A percentile compares a stretch with the other conserved stretches of the same genome.
Conservation (phyloP, 2,329 filamentous ascomycete species). For the Neofusicoccum ribis region DNA sequence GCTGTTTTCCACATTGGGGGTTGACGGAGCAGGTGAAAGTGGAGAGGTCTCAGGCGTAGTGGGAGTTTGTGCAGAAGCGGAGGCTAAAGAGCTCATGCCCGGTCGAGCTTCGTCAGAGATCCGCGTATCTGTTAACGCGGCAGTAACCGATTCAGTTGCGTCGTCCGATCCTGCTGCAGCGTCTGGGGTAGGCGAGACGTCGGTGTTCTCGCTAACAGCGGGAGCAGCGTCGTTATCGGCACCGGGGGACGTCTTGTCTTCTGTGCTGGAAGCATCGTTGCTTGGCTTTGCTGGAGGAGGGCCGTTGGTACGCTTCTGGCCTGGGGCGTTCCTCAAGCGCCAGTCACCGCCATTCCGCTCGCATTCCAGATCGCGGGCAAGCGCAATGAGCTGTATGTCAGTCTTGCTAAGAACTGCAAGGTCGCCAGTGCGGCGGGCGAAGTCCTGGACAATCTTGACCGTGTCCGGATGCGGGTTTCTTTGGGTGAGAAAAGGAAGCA, state of each 20-base stretch:
- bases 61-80: neutral
- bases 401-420: conserved; percentile 82
- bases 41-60: neutral
- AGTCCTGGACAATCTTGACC: conserved; percentile 76
- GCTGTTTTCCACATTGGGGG: neutral
- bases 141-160: neutral
- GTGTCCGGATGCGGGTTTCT: conserved; percentile 74
- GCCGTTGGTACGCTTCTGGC: conserved; percentile 76
- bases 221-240: neutral
- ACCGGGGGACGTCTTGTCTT: conserved; percentile 19
- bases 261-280: conserved; percentile 22
- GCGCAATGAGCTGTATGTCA: conserved; percentile 84
- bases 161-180: neutral
- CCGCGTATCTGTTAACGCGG: neutral
- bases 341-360: conserved; percentile 89
- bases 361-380: conserved; percentile 92
- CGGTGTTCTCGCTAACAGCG: neutral
- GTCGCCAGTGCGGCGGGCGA: conserved; percentile 88
- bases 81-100: neutral
- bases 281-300: conserved; percentile 50
- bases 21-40: neutral
- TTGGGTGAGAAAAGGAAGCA: conserved; percentile 81
- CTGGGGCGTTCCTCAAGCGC: conserved; percentile 75
- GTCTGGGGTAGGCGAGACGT: neutral
- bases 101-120: conserved; percentile 2